Percentiles rank a stretch among this genome's conserved stretches.
Conservation (phyloP, 1,284 basidiomycete species). For the Tilletia caries region DNA sequence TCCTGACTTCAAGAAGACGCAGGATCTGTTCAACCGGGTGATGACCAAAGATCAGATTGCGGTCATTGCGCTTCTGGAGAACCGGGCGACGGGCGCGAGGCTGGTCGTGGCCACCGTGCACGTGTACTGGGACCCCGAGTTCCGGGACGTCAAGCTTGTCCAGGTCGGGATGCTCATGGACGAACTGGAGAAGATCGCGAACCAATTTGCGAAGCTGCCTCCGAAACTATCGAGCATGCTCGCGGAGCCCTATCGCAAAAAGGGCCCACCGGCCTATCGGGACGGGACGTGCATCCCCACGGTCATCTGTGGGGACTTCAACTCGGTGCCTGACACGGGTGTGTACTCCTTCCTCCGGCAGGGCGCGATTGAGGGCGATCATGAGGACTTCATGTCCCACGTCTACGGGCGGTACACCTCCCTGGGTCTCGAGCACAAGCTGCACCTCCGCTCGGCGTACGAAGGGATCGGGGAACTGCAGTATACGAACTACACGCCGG, state of each 20-base stretch:
- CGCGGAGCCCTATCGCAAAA: constrained; percentile 41
- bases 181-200: constrained; percentile 83
- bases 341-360: constrained; percentile 86
- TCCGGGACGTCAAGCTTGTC: constrained; percentile 94
- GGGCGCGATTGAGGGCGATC: constrained; percentile 65
- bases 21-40: constrained; percentile 99
- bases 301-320: constrained; percentile 91
- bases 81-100: constrained; percentile 77
- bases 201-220: constrained; percentile 78
- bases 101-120: constrained; percentile 87
- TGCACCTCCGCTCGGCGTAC: constrained; percentile 82
- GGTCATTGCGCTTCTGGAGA: constrained; percentile 81
- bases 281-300: constrained; percentile 85
- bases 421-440: constrained; percentile 77
- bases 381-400: constrained; percentile 89
- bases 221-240: constrained; percentile 59
- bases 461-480: constrained; percentile 58
- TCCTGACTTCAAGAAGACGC: constrained; percentile 93
- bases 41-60: constrained; percentile 94
- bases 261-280: constrained; percentile 59
- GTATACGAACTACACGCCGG: constrained; percentile 86
- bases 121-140: constrained; percentile 88
- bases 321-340: constrained; percentile 79
- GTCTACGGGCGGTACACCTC: constrained; percentile 87
- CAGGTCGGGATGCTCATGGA: constrained; percentile 89